phyloP scores from a whole-genome alignment of 305 asterid genomes.

The Fraxinus albicans region DNA sequence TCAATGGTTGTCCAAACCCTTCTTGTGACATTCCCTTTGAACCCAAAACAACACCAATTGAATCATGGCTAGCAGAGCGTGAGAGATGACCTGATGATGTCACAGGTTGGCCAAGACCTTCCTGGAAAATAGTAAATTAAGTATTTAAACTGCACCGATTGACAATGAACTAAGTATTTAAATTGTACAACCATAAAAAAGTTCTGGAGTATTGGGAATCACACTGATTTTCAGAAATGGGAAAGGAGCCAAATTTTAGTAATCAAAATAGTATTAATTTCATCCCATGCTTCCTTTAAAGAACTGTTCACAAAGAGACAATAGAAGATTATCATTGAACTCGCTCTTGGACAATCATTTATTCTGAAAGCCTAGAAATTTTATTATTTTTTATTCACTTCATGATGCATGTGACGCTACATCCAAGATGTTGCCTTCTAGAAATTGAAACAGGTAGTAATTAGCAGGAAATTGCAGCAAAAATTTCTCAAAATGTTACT shows the following conservation, averaged over 20 bases:
- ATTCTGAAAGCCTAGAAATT: neutral
- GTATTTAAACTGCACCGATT: neutral
- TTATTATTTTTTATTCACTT: neutral
- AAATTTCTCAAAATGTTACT: neutral
- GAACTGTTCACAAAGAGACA: neutral
- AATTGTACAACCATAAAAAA: neutral
- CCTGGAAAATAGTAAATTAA: conserved; percentile 38
- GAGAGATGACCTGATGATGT: conserved; percentile 41
- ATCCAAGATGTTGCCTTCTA: neutral
- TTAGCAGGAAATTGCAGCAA: neutral
- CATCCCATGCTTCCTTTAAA: neutral
- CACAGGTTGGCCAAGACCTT: conserved; percentile 51
- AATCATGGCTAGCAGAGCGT: conserved; percentile 51
- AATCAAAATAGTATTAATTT: neutral
- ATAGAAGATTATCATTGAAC: neutral
- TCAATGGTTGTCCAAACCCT: conserved; percentile 47
- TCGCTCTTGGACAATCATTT: neutral
- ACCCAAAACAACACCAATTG: conserved; percentile 38
- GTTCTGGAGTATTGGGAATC: neutral
- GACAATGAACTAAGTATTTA: neutral
- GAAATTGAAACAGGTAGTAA: neutral
- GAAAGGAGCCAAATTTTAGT: neutral
- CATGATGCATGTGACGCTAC: neutral
- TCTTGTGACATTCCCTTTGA: conserved; percentile 49
- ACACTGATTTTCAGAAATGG: neutral